phyloP scores from a whole-genome alignment of 2,329 filamentous ascomycete species.

The Zasmidium angulare region DNA sequence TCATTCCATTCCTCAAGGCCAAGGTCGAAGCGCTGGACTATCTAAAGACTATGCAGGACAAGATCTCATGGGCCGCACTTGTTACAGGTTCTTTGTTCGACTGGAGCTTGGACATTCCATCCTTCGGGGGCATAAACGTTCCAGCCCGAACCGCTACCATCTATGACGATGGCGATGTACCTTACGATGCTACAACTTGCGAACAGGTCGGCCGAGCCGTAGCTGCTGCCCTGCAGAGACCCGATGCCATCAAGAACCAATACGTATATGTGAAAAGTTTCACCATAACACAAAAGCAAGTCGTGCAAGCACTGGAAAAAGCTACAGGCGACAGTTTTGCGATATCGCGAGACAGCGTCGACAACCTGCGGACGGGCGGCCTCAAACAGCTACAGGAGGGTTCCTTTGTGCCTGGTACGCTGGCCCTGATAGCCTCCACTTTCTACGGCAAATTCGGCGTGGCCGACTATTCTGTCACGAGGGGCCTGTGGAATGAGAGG shows the following conservation, averaged over 20 bases:
- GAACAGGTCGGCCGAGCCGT: background rate
- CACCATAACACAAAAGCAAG: background rate
- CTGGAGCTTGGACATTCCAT: background rate
- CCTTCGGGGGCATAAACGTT: constrained; percentile 18
- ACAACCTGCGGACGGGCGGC: too few species aligned
- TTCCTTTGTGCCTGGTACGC: too few species aligned
- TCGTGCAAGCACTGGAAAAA: background rate
- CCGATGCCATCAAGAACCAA: background rate
- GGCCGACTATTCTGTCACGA: too few species aligned
- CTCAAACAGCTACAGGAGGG: too few species aligned
- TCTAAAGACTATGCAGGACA: constrained; percentile 25
- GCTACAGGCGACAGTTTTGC: background rate
- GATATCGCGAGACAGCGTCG: too few species aligned
- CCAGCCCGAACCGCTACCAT: constrained; percentile 24
- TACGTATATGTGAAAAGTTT: background rate
- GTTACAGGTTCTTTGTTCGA: background rate
- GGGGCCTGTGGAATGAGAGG: too few species aligned
- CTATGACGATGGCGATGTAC: constrained; percentile 37
- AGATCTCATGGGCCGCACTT: constrained; percentile 35
- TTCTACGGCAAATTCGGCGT: too few species aligned
- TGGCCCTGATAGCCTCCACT: too few species aligned
- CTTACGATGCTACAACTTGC: constrained; percentile 28
- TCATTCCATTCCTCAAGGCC: constrained; percentile 35
- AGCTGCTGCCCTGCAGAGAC: background rate
- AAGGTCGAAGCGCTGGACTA: constrained; percentile 38